phyloP scores from a whole-genome alignment of 176 grass and related monocot species.

The Cenchrus americanus region DNA sequence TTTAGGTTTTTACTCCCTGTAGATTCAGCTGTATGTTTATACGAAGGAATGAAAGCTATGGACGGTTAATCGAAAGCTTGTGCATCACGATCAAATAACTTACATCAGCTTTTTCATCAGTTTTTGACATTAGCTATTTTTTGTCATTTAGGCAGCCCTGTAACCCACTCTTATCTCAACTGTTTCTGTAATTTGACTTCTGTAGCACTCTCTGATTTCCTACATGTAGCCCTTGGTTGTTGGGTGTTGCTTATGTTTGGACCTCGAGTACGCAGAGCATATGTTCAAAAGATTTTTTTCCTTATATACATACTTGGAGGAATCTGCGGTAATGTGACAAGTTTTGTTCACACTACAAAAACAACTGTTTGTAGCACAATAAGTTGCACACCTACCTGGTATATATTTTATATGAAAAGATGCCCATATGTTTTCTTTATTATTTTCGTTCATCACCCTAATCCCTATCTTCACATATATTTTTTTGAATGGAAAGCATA shows the following conservation, averaged over 20 bases:
- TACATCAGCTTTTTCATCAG: neutral
- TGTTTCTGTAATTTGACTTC: slow-evolving; percentile 32
- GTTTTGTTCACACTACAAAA: slow-evolving; percentile 80
- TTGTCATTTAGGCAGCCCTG: neutral
- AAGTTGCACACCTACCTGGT: slow-evolving; percentile 32
- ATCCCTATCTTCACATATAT: neutral
- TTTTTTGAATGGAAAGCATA: neutral
- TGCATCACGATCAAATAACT: neutral
- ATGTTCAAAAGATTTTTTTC: slow-evolving; percentile 72
- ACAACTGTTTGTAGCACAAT: slow-evolving; percentile 82
- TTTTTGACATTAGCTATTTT: neutral
- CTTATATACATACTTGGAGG: slow-evolving; percentile 86
- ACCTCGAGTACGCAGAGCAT: slow-evolving; percentile 65
- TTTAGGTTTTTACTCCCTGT: neutral
- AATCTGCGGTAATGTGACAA: slow-evolving; percentile 77
- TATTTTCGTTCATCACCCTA: neutral
- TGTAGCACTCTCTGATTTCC: slow-evolving; percentile 76
- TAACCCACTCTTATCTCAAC: slow-evolving; percentile 17
- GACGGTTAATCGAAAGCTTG: neutral
- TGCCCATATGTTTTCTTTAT: neutral
- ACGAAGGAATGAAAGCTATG: neutral
- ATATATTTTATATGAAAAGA: slow-evolving; percentile 12
- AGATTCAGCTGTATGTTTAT: neutral
- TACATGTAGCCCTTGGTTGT: slow-evolving; percentile 74
- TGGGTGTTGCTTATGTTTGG: slow-evolving; percentile 74